Conservation (phyloP, 208 protist genomes). For the Kentomonas sorsogonicus region DNA sequence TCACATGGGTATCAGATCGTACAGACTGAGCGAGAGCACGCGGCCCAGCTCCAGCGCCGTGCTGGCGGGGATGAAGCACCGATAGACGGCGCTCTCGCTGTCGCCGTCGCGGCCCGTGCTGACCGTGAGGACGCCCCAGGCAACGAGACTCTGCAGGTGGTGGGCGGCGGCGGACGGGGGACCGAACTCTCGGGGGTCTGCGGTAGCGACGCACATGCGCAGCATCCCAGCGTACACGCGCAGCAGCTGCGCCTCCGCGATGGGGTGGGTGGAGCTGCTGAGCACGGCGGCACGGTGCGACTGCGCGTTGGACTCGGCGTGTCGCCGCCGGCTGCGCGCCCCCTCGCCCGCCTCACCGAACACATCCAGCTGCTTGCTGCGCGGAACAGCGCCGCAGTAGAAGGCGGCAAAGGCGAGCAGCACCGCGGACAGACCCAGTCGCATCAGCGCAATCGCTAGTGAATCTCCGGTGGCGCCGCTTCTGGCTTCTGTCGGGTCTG, state of each 20-base stretch:
- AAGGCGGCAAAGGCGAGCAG: slow-evolving; percentile 75
- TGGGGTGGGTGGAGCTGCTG: slow-evolving; percentile 43
- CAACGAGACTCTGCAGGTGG: slow-evolving; percentile 56
- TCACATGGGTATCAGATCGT: slow-evolving; percentile 69
- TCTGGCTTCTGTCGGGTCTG: background rate
- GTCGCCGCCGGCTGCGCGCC: background rate
- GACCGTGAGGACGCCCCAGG: slow-evolving; percentile 69
- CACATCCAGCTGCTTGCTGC: slow-evolving; percentile 48
- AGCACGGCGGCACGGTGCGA: slow-evolving; percentile 74
- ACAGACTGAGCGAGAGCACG: slow-evolving; percentile 56
- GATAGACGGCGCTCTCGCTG: slow-evolving; percentile 35
- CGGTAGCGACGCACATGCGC: slow-evolving; percentile 47
- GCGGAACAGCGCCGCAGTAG: slow-evolving; percentile 72
- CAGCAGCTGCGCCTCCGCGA: slow-evolving; percentile 41
- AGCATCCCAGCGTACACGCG: slow-evolving; percentile 63
- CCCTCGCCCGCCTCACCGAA: slow-evolving; percentile 22
- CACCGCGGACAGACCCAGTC: slow-evolving; percentile 64
- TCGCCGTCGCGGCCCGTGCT: slow-evolving; percentile 20
- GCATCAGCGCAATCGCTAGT: slow-evolving; percentile 48
- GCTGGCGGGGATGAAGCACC: slow-evolving; percentile 76
- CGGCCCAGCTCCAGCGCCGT: slow-evolving; percentile 56
- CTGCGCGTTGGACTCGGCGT: slow-evolving; percentile 33
- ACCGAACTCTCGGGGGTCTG: slow-evolving; percentile 73
- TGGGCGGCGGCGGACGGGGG: slow-evolving; percentile 45
- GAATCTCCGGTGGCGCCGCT: slow-evolving; percentile 12